Evolutionary conservation across 495 filamentous ascomycete species (phyloP).

Genomic region (Penicillium verhagenii): DNA sequence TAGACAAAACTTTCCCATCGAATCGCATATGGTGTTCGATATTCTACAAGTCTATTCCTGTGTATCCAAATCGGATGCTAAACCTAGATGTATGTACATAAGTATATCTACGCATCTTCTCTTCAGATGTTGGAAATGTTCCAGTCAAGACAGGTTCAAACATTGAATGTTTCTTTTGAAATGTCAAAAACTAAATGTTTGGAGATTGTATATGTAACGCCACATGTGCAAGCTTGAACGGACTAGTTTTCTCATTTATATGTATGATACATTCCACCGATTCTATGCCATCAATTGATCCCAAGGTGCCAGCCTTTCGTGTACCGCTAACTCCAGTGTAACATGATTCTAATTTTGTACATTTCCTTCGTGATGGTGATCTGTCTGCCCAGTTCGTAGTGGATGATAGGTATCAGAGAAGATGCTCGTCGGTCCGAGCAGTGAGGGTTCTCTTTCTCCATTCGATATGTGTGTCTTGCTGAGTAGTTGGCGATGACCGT

Average conservation of each 20-base stretch:
- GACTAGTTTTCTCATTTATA: background rate
- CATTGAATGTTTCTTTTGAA: no score
- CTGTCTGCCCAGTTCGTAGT: background rate
- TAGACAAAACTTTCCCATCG: constrained; percentile 11
- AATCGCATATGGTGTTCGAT: constrained; percentile 20
- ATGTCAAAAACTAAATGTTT: no score
- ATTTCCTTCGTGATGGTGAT: background rate
- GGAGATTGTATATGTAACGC: no score
- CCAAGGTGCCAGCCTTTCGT: no score
- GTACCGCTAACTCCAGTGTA: background rate
- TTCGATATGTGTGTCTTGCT: background rate
- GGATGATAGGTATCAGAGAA: background rate
- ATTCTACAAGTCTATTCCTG: background rate
- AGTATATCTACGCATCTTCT: background rate
- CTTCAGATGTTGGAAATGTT: no score
- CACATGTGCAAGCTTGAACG: no score
- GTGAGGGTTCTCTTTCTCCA: background rate
- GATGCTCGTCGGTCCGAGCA: background rate
- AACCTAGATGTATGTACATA: constrained; percentile 2
- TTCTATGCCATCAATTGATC: background rate
- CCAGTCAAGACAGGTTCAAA: background rate
- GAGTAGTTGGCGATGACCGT: background rate
- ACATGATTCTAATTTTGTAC: background rate
- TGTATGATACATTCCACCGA: background rate
- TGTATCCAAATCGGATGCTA: background rate